Percentiles rank a stretch among this genome's conserved stretches.
Evolutionary conservation across 495 filamentous ascomycete genomes (phyloP).

Genomic region (Penicillium lagena): DNA sequence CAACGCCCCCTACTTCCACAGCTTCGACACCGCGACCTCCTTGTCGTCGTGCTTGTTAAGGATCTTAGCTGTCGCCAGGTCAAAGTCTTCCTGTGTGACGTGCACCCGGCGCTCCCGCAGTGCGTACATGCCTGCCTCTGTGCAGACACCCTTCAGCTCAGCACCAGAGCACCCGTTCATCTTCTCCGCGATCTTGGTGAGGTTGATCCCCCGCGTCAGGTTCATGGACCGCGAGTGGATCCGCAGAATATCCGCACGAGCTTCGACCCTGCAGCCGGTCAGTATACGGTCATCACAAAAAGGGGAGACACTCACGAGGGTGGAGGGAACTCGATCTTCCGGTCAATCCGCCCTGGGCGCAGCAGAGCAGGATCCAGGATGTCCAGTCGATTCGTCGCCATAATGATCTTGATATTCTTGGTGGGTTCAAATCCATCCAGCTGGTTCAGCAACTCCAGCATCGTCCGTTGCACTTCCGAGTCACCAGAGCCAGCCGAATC

Average conservation of each 20-base stretch:
- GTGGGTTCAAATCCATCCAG: constrained; percentile 98
- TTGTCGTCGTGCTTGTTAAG: constrained; percentile 99
- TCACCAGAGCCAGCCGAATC: constrained; percentile 93
- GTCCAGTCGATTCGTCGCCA: constrained; percentile 97
- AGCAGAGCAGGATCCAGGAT: constrained; percentile 94
- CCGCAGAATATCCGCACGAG: constrained; percentile 92
- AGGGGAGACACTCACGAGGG: constrained; percentile 55
- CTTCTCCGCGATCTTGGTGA: constrained; percentile 98
- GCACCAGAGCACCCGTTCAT: constrained; percentile 99
- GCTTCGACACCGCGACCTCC: constrained; percentile 80
- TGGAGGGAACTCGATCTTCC: constrained; percentile 99
- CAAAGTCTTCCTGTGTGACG: constrained; percentile 99
- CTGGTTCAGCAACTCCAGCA: constrained; percentile 97
- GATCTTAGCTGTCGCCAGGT: constrained; percentile 97
- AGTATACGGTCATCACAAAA: constrained; percentile 2
- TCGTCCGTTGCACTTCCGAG: constrained; percentile 99
- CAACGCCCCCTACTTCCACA: constrained; percentile 69
- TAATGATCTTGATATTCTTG: constrained; percentile 99
- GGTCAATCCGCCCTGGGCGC: constrained; percentile 91
- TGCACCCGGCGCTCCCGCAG: constrained; percentile 92
- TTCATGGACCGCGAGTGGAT: constrained; percentile 99
- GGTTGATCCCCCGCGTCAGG: constrained; percentile 92
- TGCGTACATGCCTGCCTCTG: constrained; percentile 96
- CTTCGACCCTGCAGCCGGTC: constrained; percentile 60
- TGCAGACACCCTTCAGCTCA: constrained; percentile 95